A percentile compares a stretch with the other conserved stretches of the same genome.
phyloP scores from a whole-genome alignment of 345 rosid genomes.

The Pistacia integerrima region DNA sequence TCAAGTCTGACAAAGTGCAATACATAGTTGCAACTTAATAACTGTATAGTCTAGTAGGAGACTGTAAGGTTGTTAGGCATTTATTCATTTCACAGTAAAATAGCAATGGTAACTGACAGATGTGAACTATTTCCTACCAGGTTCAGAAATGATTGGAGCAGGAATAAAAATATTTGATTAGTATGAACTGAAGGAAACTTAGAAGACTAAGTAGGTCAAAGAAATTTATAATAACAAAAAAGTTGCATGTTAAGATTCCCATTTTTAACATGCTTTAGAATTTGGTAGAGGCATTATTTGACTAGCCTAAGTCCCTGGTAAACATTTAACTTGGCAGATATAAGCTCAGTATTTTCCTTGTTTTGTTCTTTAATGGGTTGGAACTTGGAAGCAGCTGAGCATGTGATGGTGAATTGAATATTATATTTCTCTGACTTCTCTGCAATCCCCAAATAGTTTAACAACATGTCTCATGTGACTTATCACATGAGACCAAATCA shows the following conservation, averaged over 20 bases:
- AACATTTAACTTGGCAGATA: constrained; percentile 11
- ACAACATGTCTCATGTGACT: constrained; percentile 38
- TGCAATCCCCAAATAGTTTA: constrained; percentile 24
- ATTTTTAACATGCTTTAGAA: constrained; percentile 12
- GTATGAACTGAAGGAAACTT: constrained; percentile 9
- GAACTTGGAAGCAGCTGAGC: constrained; percentile 41
- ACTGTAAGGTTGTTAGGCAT: constrained; percentile 4
- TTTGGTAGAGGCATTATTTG: constrained; percentile 14
- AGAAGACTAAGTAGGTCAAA: not conserved
- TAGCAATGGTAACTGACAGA: constrained; percentile 14
- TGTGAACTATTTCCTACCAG: constrained; percentile 9
- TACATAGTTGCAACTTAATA: constrained; percentile 21
- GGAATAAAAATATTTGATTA: not conserved
- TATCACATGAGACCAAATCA: constrained; percentile 46
- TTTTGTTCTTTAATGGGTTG: constrained; percentile 30
- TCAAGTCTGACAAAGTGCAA: constrained; percentile 6
- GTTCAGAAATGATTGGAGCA: constrained; percentile 7
- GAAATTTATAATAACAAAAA: constrained; percentile 10
- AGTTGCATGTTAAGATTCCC: constrained; percentile 21
- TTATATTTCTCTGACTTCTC: constrained; percentile 29
- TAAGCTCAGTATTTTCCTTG: constrained; percentile 10
- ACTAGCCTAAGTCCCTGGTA: constrained; percentile 16
- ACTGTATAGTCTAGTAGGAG: not conserved
- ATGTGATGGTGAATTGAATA: constrained; percentile 43
- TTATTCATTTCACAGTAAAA: not conserved